Base-by-base conservation (phyloP, 2,329 filamentous ascomycete genomes). In the Cladosporium velox region DNA sequence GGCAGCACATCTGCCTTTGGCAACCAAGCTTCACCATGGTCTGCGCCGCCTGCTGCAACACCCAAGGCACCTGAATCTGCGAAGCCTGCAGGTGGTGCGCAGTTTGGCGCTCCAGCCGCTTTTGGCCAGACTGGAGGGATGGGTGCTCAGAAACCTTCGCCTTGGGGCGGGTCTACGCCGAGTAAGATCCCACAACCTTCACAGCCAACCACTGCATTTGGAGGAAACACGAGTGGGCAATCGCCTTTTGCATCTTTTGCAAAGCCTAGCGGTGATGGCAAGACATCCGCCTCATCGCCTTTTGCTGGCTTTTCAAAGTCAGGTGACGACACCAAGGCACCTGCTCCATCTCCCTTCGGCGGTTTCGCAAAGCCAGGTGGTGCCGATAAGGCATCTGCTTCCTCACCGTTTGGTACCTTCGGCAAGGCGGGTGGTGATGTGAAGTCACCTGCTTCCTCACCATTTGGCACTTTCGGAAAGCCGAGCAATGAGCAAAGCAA, bases 391-490 rank as follows among this genome's bases (percentile, higher is more conserved):
- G 54, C 44, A 18, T 41, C 57, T 62, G 51, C 66, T 14, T 66
- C 67, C 15, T 69, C 70, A 15, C 44, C 64, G 1, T 65, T 65
- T 38, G 41, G 52, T 18, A 26, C 26, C 14, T 59, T 65, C 57
- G 58, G n/a, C 12, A 63, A 54, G 49, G 32, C 47, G 18, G 38
- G 60, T 54, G 30, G 28, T 35, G 64, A 59, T 24, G 47, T 41
- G 7, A 34, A 41, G 4, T 58, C 57, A 21, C 57, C 60, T 58
- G 55, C 54, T 44, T 32, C 64, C 5, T 77, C 78, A 7, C 69
- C 74, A 1, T 77, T 78, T 67, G 72, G 71, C 10, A 74, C 70
- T 64, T 77, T 78, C 67, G 72, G 28, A 24, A 66, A 67, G 34
- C 59, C 28, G 24, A 38, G 26, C 21, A 18, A 26, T 10, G 58